These are phyloP conservation scores for Podaxis carcinomalis DNA, from an alignment of 768 basidiomycete genomes.

Conservation along the genomic window DNA sequence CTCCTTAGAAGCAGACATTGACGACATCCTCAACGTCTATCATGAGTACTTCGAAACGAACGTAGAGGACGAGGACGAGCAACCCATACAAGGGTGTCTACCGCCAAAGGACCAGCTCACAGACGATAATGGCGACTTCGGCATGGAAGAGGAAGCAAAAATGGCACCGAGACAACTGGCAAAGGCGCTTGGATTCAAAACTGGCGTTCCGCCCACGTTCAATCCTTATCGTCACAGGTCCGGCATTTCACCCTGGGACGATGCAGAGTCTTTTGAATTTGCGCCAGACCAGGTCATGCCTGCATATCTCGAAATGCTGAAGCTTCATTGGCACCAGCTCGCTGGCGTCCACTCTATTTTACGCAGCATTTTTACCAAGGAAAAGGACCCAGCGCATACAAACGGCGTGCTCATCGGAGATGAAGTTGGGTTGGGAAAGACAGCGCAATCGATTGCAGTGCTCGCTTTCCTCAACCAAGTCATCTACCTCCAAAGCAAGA, in stretches of 20 bases:
- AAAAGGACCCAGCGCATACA: not conserved
- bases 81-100: not conserved
- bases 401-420: constrained; percentile 18
- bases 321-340: not conserved
- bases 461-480: constrained; percentile 19
- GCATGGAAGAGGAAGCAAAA: not conserved
- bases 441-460: constrained; percentile 16
- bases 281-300: not conserved
- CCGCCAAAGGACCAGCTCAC: not conserved
- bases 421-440: constrained; percentile 30
- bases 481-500: not conserved
- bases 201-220: not conserved
- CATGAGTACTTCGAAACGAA: not conserved
- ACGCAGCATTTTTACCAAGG: constrained; percentile 2
- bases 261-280: not conserved
- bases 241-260: too few species aligned
- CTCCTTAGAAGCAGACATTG: not conserved
- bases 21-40: not conserved
- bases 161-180: not conserved
- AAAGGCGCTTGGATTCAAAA: not conserved
- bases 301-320: not conserved
- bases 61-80: not conserved
- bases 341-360: constrained; percentile 16
- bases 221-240: not conserved
- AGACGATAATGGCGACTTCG: not conserved